Percentiles rank a stretch among this genome's conserved stretches.
These are phyloP conservation scores for Citrus trifoliata DNA, from an alignment of 345 rosid species.

Conservation along the genomic window DNA sequence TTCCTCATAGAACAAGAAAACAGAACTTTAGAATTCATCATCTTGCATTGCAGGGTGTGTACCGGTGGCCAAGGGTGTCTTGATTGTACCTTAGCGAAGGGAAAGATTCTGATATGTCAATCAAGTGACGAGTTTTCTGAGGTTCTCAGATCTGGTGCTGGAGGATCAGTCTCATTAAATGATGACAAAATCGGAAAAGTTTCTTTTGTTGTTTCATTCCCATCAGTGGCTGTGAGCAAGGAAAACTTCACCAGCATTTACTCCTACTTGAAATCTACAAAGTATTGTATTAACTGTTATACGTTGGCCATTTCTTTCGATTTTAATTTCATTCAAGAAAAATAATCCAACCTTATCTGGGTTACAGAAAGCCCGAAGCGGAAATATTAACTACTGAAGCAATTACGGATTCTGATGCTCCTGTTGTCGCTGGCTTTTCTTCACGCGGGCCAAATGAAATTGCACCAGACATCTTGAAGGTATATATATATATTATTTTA, in stretches of 20 bases:
- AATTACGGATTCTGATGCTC: conserved; percentile 26
- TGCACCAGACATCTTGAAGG: conserved; percentile 22
- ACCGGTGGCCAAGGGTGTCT: conserved; percentile 12
- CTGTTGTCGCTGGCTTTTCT: conserved; percentile 33
- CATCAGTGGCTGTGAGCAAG: conserved; percentile 10
- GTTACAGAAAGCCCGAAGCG: conserved; percentile 3
- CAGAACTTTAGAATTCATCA: neutral
- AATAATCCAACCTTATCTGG: neutral
- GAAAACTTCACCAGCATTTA: neutral
- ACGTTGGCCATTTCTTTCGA: neutral
- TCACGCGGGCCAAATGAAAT: conserved; percentile 35
- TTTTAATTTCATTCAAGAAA: neutral
- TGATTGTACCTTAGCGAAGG: conserved; percentile 27
- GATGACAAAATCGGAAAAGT: neutral
- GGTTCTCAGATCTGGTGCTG: conserved; percentile 22
- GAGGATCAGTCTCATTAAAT: conserved; percentile 22
- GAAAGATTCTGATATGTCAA: conserved; percentile 37
- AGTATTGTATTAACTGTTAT: neutral
- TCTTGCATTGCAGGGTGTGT: conserved; percentile 27
- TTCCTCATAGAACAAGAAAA: too few relatives aligned
- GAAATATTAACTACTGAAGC: conserved; percentile 30
- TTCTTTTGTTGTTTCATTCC: conserved; percentile 19
- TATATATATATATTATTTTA: neutral
- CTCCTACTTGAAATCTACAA: conserved; percentile 29
- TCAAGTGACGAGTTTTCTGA: fast-evolving